These are phyloP conservation scores for Lanmaoa pseudosensibilis DNA, from an alignment of 768 basidiomycete genomes.

Conservation along the genomic window DNA sequence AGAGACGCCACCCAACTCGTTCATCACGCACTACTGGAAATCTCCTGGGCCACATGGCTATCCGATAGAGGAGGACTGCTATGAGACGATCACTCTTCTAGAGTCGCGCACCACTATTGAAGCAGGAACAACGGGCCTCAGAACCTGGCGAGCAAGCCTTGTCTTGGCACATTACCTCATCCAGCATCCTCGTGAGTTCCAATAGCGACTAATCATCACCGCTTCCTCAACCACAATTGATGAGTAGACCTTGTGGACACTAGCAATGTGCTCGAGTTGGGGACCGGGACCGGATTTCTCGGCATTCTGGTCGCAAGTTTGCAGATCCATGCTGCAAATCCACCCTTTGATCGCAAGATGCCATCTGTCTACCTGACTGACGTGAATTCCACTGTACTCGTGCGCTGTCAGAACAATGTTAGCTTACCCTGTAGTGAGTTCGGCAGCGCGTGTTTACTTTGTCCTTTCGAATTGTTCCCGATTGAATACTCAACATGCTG, in stretches of 20 bases:
- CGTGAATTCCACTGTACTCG: slow-evolving; percentile 60
- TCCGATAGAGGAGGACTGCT: slow-evolving; percentile 13
- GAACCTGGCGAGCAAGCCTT: slow-evolving; percentile 78
- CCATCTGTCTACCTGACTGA: slow-evolving; percentile 58
- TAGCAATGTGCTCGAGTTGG: slow-evolving; percentile 66
- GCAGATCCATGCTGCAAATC: slow-evolving; percentile 36
- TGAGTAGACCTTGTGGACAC: slow-evolving; percentile 12
- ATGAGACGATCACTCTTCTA: slow-evolving; percentile 55
- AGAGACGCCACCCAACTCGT: slow-evolving; percentile 44
- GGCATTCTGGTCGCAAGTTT: slow-evolving; percentile 61
- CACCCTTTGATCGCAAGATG: not conserved
- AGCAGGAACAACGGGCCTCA: slow-evolving; percentile 73
- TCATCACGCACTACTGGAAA: slow-evolving; percentile 66
- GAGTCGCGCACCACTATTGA: slow-evolving; percentile 77
- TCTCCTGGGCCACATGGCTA: not conserved
- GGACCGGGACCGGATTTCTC: slow-evolving; percentile 75
- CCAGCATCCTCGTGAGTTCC: slow-evolving; percentile 49
- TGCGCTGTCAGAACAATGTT: slow-evolving; percentile 59
- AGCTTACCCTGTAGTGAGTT: slow-evolving; percentile 67
- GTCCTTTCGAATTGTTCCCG: not conserved
- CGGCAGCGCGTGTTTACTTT: not conserved
- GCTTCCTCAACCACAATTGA: not conserved
- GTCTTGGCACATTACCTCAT: slow-evolving; percentile 63
- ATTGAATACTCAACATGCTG: not conserved
- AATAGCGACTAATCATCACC: not conserved